Evolutionary conservation across 441 rosid species (phyloP).

Genomic region (Pelargonium citronellum): DNA sequence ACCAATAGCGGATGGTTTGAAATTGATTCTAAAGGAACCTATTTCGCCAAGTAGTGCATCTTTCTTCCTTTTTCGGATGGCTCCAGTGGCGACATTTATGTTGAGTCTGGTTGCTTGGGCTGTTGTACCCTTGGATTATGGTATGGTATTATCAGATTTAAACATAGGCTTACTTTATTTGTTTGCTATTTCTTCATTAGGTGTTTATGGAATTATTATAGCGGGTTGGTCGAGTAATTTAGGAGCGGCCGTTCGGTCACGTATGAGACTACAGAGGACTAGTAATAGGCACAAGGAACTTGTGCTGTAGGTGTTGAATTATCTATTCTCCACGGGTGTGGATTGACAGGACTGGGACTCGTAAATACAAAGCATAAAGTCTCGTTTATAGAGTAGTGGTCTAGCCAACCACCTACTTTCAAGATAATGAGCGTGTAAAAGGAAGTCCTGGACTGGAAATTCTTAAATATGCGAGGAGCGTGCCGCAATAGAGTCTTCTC

Average conservation of each 20-base stretch:
- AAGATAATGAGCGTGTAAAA: too few relatives aligned
- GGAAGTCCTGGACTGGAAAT: too few relatives aligned
- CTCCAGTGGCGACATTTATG: constrained; percentile 17
- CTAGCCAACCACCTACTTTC: too few relatives aligned
- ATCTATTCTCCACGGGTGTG: too few relatives aligned
- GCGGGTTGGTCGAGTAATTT: constrained; percentile 22
- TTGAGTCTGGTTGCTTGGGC: constrained; percentile 12
- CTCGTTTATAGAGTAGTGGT: too few relatives aligned
- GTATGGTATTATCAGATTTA: constrained; percentile 20
- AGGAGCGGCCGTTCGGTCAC: constrained; percentile 5
- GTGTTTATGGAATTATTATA: constrained; percentile 23
- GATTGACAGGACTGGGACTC: too few relatives aligned
- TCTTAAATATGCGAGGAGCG: too few relatives aligned
- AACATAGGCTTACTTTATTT: constrained; percentile 23
- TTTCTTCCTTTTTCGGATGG: constrained; percentile 18
- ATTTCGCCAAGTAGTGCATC: constrained; percentile 14
- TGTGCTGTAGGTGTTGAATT: too few relatives aligned
- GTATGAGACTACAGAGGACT: too few relatives aligned
- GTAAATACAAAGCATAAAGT: too few relatives aligned
- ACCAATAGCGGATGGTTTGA: neutral
- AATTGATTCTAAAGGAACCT: constrained; percentile 16
- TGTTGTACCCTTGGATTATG: constrained; percentile 9
- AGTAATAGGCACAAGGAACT: too few relatives aligned
- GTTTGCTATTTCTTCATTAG: constrained; percentile 23
- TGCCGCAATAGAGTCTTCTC: too few relatives aligned